Base-by-base conservation (phyloP, 2,329 filamentous ascomycete genomes). In the Aureobasidium lini region DNA sequence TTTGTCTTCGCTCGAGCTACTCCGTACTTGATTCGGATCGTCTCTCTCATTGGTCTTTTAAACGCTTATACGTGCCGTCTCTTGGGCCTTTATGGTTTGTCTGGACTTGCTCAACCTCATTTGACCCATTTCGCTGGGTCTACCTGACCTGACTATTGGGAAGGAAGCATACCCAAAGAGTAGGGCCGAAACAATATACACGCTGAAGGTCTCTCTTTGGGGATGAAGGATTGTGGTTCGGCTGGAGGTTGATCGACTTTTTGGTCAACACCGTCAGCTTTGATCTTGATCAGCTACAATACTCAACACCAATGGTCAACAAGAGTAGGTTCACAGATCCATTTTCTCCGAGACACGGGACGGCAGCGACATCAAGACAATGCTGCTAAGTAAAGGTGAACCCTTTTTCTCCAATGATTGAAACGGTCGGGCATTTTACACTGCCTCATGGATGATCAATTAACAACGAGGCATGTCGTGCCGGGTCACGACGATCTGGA, bases 181-280 rank as follows among this genome's bases (percentile, higher is more conserved):
- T 43, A 42, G 37, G 50, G 28, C 39, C 50, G 50, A 43, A 54
- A 54, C 50, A 54, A 54, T 54, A 43, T 10, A 43, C 28, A 54
- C 50, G 50, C 32, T 54, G 37, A 18, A 52, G 36, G 16, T 49
- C 16, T 32, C 16, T 31, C 31, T 37, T 28, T 3, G n/a, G 44
- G 16, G 15, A 31, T 31, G 43, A 44, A 44, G 18, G 23, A 23
- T 23, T 23, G 23, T 23, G 23, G 23, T 23, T 23, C 23, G 23
- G 34, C 34, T 36, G 34, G 34, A 36, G 13, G 34, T 23, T 23
- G 23, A 23, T 23, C 23, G 23, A 23, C 23, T 23, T 23, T 23
- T 23, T 3, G 23, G 23, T 23, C 23, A 23, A 3, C 23, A 23
- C 23, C 23, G 23, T 23, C 23, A 23, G 23, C 23, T 23, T 23